These are phyloP conservation scores for Phytopythium helicoides DNA, from an alignment of 352 stramenopile species.

Conservation along the genomic window DNA sequence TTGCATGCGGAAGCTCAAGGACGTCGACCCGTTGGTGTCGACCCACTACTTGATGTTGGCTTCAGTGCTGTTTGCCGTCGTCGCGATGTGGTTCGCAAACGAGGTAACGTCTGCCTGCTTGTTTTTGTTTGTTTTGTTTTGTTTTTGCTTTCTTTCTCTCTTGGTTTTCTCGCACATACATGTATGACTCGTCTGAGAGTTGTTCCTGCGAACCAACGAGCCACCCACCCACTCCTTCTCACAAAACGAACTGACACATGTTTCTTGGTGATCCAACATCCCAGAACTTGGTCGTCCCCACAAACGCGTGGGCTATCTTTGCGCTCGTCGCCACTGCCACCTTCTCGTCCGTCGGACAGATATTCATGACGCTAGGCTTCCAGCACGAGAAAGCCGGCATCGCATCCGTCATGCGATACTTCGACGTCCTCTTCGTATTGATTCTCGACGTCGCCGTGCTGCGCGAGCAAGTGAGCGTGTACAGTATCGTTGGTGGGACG, in stretches of 20 bases:
- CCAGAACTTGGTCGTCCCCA: conserved; percentile 16
- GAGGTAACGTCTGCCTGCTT: no score
- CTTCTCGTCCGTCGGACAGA: conserved; percentile 41
- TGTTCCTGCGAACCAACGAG: no score
- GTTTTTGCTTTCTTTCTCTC: no score
- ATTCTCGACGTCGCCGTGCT: conserved; percentile 45
- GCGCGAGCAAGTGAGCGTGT: conserved; percentile 43
- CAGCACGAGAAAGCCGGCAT: conserved; percentile 60
- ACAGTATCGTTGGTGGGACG: conserved; percentile 42
- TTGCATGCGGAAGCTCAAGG: conserved; percentile 43
- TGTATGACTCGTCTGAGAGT: no score
- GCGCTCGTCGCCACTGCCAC: conserved; percentile 38
- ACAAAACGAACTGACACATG: no score
- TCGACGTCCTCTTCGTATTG: conserved; percentile 72
- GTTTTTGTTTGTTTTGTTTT: no score
- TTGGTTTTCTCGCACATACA: no score
- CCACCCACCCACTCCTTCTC: no score
- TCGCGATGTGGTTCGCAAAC: no score
- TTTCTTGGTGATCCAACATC: conserved; percentile 1
- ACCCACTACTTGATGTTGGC: conserved; percentile 51
- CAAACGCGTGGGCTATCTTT: conserved; percentile 24
- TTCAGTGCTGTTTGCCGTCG: conserved; percentile 24
- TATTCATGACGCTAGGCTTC: conserved; percentile 58
- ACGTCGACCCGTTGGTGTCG: conserved; percentile 37
- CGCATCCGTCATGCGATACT: conserved; percentile 66